phyloP scores from a whole-genome alignment of 192 early-diverging fungal genomes.

The Phycomyces nitens region DNA sequence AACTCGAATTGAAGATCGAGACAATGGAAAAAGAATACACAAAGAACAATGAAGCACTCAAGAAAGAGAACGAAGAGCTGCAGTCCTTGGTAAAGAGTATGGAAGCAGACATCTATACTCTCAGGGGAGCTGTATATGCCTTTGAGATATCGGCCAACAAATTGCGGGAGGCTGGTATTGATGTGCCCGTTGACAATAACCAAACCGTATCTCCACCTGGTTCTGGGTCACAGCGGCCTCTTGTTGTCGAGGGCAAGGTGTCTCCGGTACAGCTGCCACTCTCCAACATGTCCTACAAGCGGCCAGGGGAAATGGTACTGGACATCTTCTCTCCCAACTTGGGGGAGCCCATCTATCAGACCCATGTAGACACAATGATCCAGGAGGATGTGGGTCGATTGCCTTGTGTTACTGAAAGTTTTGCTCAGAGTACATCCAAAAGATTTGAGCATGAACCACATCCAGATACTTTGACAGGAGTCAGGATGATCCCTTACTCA shows the following conservation, averaged over 20 bases:
- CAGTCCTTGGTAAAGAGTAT: conserved; percentile 46
- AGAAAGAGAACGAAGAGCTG: conserved; percentile 46
- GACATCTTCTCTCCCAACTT: neutral
- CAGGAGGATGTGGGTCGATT: neutral
- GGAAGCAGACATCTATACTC: conserved; percentile 51
- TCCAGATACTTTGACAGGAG: conserved; percentile 5
- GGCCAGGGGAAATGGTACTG: no score
- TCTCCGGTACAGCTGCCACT: neutral
- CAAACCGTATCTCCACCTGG: neutral
- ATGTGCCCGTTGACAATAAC: neutral
- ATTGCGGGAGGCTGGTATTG: conserved; percentile 18
- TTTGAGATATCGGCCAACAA: conserved; percentile 50
- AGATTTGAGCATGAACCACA: conserved; percentile 20
- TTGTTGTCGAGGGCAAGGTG: neutral
- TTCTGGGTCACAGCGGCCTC: neutral
- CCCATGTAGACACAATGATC: no score
- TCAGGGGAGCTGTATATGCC: conserved; percentile 48
- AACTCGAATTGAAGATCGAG: conserved; percentile 72
- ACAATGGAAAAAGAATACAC: conserved; percentile 56
- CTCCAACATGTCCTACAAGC: no score
- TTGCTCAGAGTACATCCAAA: conserved; percentile 8
- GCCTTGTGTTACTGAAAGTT: neutral
- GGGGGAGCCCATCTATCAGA: neutral
- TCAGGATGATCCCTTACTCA: conserved; percentile 37
- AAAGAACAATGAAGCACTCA: conserved; percentile 38